These are phyloP conservation scores for Omphalotus guepiniiformis DNA, from an alignment of 768 basidiomycete species.

Conservation along the genomic window DNA sequence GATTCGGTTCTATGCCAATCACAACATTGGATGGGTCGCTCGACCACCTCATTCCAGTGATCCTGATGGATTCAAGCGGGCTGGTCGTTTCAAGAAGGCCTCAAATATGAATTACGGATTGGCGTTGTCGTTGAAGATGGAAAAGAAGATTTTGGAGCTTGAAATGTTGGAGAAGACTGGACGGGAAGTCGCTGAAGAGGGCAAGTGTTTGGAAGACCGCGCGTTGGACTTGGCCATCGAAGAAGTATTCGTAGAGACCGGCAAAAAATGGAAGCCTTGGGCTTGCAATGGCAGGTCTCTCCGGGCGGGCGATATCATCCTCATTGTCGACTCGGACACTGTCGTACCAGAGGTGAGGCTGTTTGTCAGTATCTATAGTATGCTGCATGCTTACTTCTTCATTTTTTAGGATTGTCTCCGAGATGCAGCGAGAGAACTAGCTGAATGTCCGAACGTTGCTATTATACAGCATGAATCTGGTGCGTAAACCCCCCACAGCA, in stretches of 20 bases:
- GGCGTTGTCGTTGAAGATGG: slow-evolving; percentile 60
- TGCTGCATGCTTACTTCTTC: background rate
- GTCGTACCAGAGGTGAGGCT: slow-evolving; percentile 62
- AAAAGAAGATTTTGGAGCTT: slow-evolving; percentile 44
- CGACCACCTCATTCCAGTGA: slow-evolving; percentile 64
- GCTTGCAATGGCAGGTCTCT: slow-evolving; percentile 70
- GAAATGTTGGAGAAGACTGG: slow-evolving; percentile 34
- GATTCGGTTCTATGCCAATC: slow-evolving; percentile 68
- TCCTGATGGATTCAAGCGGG: slow-evolving; percentile 70
- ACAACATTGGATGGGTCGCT: slow-evolving; percentile 81
- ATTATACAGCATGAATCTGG: slow-evolving; percentile 91
- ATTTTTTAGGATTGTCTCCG: slow-evolving; percentile 70
- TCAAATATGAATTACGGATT: slow-evolving; percentile 85
- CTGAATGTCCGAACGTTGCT: slow-evolving; percentile 76
- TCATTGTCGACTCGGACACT: slow-evolving; percentile 81
- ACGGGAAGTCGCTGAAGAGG: slow-evolving; percentile 31
- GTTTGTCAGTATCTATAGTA: background rate
- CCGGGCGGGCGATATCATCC: slow-evolving; percentile 73
- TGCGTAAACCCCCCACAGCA: slow-evolving; percentile 22
- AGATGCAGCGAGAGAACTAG: slow-evolving; percentile 83
- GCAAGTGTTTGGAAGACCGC: slow-evolving; percentile 58
- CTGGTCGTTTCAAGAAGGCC: slow-evolving; percentile 89
- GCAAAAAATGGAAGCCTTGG: slow-evolving; percentile 64
- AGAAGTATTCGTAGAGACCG: slow-evolving; percentile 60
- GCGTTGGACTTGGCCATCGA: slow-evolving; percentile 74